Evolutionary conservation across 768 basidiomycete species (phyloP), one percentile per base, ranked within the genome.

Genomic region (Tricholoma flavovirens): DNA sequence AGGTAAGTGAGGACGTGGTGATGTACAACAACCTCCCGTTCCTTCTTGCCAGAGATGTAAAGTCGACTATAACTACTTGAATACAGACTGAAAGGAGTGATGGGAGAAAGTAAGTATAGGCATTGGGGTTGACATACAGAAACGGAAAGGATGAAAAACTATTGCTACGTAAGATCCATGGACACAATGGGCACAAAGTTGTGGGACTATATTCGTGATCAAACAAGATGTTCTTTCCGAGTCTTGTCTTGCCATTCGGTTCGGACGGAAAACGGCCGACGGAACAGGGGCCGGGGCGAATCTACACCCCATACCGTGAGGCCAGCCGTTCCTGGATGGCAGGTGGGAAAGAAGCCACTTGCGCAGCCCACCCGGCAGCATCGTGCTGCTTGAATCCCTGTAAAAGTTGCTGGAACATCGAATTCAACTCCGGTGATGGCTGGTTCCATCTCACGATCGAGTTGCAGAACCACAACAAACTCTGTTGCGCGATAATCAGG

Each of bases 391-490:
- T 93, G 81, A 98, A 95, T 12, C 92, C 93, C 58, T 79, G 81
- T 54, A 99, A 75, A 49, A 99, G 80, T 71, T 88, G 83, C 67
- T 86, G 83, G 83, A 99, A 99, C 93, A 97, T 98, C 49, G 77
- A 77, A 68, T 97, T 93, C 56, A 99, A 81, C 72, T 96, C 92
- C 10, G 84, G 77, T 1, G 95, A 97, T 0, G 97, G 97, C 56
- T 84, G 83, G 55, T 86, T 90, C 97, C 97, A 99, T 58, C 94
- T 82, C 52, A 95, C 90, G 59, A 98, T 90, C 15, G 97, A 93
- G 69, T 98, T 98, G 72, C 96, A 96, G 84, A 99, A 98, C 89
- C 90, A 98, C 53, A 96, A 72, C 60, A 98, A 77, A 64, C 90
- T 90, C 96, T 98, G 69, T 11, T 54, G 19, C 51, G 49, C 26